Conservation (phyloP, 1,139 yeast species). For the Entelexis sorbosivorans region DNA sequence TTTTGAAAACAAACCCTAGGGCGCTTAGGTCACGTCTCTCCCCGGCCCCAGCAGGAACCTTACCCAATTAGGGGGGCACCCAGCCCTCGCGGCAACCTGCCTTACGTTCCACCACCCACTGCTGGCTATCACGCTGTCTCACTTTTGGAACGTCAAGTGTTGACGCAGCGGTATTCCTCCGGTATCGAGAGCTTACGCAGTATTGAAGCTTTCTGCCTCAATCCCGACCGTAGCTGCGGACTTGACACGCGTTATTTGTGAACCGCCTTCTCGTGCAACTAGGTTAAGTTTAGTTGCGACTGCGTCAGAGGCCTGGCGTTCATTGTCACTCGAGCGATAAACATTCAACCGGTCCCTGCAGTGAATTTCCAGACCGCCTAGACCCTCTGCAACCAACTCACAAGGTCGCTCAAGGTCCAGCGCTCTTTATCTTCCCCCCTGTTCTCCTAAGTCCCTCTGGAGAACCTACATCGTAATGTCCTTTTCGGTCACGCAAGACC, state of each 20-base stretch:
- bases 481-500: conserved; percentile 18
- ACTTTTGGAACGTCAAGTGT: not conserved
- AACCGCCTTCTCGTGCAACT: not conserved
- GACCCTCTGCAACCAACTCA: not conserved
- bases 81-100: conserved; percentile 5
- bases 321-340: not conserved
- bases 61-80: conserved; percentile 7
- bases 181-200: not conserved
- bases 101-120: not conserved
- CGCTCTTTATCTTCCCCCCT: not conserved
- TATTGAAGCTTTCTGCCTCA: not conserved
- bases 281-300: conserved; percentile 5
- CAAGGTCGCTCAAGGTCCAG: not conserved
- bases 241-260: not conserved
- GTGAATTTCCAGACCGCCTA: not conserved
- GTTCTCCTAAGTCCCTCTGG: not conserved
- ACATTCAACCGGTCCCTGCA: not conserved
- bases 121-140: not conserved
- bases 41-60: conserved; percentile 1
- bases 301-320: not conserved
- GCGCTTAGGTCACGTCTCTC: not conserved
- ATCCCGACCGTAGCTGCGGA: not conserved
- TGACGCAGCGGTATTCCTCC: not conserved
- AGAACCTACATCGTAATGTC: conserved; percentile 9
- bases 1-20: not conserved